Conservation (phyloP, 2,329 filamentous ascomycete species). For the Alternaria ventricosa region DNA sequence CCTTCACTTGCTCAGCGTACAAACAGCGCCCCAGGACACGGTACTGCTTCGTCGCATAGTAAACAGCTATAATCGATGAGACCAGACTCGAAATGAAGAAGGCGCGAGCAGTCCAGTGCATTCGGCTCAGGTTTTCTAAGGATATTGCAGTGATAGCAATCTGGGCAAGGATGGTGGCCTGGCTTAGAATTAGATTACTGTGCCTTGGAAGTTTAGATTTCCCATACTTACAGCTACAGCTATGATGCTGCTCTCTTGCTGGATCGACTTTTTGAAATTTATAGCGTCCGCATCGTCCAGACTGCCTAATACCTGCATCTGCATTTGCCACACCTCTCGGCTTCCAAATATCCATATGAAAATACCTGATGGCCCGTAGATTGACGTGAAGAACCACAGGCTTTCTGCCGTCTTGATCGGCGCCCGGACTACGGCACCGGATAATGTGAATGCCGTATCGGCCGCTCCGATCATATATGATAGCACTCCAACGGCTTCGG, state of each 20-base stretch:
- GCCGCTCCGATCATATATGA: no score
- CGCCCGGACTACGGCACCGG: no score
- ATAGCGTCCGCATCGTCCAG: neutral
- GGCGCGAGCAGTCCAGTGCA: neutral
- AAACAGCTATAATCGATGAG: neutral
- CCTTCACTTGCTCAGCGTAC: neutral
- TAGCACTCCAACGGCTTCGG: no score
- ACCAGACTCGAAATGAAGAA: neutral
- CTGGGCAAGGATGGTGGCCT: conserved; percentile 2
- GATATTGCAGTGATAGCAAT: conserved; percentile 4
- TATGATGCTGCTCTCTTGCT: neutral
- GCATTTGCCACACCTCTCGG: neutral
- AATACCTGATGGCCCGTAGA: neutral
- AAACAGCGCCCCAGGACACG: neutral
- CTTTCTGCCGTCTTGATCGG: no score
- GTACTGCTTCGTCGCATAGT: conserved; percentile 1
- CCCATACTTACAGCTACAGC: neutral
- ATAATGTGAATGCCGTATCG: no score
- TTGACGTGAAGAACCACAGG: neutral
- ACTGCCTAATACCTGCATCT: neutral
- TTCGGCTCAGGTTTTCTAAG: neutral
- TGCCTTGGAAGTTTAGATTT: neutral
- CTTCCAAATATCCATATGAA: neutral
- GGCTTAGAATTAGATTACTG: neutral
- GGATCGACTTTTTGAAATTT: neutral